Evolutionary conservation across 148 eudicot genomes (phyloP).

Genomic region (Polygonum maritimum): DNA sequence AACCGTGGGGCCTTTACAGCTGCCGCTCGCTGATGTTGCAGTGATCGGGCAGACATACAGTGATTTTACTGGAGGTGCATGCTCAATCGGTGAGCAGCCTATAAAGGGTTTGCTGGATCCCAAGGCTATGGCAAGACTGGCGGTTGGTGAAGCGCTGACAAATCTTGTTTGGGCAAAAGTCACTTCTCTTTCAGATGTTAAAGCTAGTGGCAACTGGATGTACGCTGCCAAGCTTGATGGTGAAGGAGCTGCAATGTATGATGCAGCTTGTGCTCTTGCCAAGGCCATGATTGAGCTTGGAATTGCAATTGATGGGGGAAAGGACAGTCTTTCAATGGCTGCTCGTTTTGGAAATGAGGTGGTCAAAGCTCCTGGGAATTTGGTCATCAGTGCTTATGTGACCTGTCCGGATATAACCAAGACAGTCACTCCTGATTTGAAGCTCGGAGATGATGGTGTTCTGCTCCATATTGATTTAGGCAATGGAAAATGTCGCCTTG

Average conservation of each 20-base stretch:
- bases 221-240: slow-evolving; percentile 79
- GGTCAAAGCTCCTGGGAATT: no score
- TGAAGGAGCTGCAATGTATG: no score
- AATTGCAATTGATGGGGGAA: no score
- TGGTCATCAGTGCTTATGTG: no score
- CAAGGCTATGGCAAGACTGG: slow-evolving; percentile 84
- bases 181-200: slow-evolving; percentile 76
- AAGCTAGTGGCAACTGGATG: slow-evolving; percentile 99
- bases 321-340: no score
- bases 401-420: slow-evolving; percentile 81
- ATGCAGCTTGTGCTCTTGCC: no score
- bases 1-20: slow-evolving; percentile 85
- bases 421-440: slow-evolving; percentile 89
- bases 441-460: slow-evolving; percentile 69
- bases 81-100: slow-evolving; percentile 92
- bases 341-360: no score
- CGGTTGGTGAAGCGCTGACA: slow-evolving; percentile 90
- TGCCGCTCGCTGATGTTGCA: slow-evolving; percentile 79
- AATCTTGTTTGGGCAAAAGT: slow-evolving; percentile 86
- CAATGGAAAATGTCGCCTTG: slow-evolving; percentile 74
- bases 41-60: slow-evolving; percentile 78
- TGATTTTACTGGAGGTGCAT: slow-evolving; percentile 75
- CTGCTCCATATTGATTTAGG: slow-evolving; percentile 74
- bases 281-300: no score
- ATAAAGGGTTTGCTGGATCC: slow-evolving; percentile 74